Evolutionary conservation across 1,139 yeast genomes (phyloP).

Genomic region (Debaryomyces subglobosus): DNA sequence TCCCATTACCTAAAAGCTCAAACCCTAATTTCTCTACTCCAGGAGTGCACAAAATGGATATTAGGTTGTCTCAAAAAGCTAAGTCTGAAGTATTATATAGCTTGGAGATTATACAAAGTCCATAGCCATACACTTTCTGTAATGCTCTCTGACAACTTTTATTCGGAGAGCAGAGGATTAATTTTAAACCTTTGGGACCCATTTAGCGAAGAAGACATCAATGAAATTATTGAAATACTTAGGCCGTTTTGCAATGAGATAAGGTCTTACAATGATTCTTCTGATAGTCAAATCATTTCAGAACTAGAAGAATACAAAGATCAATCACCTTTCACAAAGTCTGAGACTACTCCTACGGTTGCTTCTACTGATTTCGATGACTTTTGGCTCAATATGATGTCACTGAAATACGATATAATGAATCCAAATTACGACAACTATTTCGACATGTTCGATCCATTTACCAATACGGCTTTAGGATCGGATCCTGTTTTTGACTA

Average conservation of each 20-base stretch:
- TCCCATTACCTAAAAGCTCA: not conserved
- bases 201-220: not conserved
- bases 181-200: not conserved
- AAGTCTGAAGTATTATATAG: not conserved
- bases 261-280: not conserved
- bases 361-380: not conserved
- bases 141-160: not conserved
- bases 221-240: not conserved
- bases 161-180: not conserved
- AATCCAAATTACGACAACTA: not conserved
- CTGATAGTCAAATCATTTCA: not conserved
- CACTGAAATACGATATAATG: not conserved
- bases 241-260: not conserved
- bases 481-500: not conserved
- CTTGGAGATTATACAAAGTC: not conserved
- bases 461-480: not conserved
- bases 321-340: not conserved
- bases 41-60: not conserved
- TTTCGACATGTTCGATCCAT: not conserved
- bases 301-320: not conserved
- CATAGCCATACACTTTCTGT: not conserved
- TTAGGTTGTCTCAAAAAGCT: not conserved
- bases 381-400: not conserved
- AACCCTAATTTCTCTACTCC: not conserved
- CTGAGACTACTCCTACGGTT: not conserved